phyloP scores from a whole-genome alignment of 768 basidiomycete genomes.

The Trametes sanguinea region DNA sequence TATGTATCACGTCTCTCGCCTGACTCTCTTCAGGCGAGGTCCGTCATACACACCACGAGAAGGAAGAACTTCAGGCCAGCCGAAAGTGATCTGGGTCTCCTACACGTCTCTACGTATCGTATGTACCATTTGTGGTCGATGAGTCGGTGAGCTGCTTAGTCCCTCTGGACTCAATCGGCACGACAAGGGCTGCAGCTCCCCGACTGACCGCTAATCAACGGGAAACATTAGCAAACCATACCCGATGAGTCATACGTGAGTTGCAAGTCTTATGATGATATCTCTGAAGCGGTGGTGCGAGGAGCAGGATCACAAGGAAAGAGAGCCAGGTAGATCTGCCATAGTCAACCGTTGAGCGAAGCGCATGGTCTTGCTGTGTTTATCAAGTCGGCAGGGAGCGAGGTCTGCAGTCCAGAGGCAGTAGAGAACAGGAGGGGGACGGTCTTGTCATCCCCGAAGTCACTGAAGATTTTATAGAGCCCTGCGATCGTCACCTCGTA shows the following conservation, averaged over 20 bases:
- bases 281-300: too few species aligned
- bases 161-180: too few species aligned
- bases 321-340: too few species aligned
- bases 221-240: too few species aligned
- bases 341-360: too few species aligned
- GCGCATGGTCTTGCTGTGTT: too few species aligned
- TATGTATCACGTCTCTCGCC: conserved; percentile 38
- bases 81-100: background rate
- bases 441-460: background rate
- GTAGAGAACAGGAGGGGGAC: background rate
- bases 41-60: conserved; percentile 31
- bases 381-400: background rate
- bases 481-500: background rate
- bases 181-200: too few species aligned
- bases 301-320: too few species aligned
- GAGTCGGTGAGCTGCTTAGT: background rate
- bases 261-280: too few species aligned
- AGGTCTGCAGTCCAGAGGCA: background rate
- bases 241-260: too few species aligned
- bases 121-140: background rate
- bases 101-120: background rate
- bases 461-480: background rate
- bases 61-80: conserved; percentile 33
- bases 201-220: too few species aligned
- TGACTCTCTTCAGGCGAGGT: conserved; percentile 16